These are phyloP conservation scores for Fusarium phyllophilum DNA, from an alignment of 2,329 filamentous ascomycete genomes.

Conservation along the genomic window DNA sequence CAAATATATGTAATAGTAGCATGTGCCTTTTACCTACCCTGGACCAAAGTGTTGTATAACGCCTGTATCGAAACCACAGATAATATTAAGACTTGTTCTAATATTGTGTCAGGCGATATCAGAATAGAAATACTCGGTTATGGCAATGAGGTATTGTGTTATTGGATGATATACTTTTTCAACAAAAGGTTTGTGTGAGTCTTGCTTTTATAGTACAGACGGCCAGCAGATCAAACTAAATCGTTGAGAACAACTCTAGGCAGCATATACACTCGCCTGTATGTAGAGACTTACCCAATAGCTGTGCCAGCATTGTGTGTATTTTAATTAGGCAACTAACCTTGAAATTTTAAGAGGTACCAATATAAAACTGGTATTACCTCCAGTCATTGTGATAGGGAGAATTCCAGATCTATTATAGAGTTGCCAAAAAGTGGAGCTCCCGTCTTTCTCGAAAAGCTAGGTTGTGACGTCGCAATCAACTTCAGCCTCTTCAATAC, in stretches of 20 bases:
- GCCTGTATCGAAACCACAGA: background rate
- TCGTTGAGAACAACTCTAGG: background rate
- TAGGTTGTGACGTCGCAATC: conserved; percentile 19
- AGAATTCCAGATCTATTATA: background rate
- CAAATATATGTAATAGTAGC: background rate
- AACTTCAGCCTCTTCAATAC: conserved; percentile 4
- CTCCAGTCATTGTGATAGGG: background rate
- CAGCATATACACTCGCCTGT: background rate
- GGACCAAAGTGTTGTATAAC: background rate
- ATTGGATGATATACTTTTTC: background rate
- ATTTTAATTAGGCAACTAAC: background rate
- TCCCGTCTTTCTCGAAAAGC: background rate
- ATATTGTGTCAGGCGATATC: too few species aligned
- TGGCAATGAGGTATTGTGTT: too few species aligned
- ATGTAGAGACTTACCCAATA: background rate
- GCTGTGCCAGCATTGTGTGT: background rate
- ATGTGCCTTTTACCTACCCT: background rate
- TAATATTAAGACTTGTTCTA: too few species aligned
- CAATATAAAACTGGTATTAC: background rate
- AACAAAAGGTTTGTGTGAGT: background rate
- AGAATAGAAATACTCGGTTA: too few species aligned
- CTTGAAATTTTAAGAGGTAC: background rate
- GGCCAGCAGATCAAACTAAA: background rate
- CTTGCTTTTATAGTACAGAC: too few species aligned
- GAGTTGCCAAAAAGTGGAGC: conserved; percentile 11